A percentile compares a stretch with the other conserved stretches of the same genome.
Conservation (phyloP, 2,329 filamentous ascomycete genomes). For the Chaetomium strumarium region DNA sequence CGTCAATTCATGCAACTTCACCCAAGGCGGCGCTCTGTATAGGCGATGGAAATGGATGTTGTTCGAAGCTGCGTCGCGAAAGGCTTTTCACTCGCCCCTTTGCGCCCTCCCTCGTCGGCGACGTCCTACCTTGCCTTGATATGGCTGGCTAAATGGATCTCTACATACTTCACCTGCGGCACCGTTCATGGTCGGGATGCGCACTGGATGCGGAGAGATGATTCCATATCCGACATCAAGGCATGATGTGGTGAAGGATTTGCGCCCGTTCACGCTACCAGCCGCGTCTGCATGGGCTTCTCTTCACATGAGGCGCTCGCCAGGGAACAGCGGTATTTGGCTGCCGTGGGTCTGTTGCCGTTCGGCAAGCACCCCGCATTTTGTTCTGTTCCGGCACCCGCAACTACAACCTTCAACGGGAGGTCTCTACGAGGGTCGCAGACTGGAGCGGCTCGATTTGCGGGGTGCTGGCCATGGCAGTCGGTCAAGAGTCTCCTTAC, state of each 20-base stretch:
- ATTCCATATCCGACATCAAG: background rate
- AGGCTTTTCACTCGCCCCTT: too few species aligned
- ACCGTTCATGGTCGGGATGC: background rate
- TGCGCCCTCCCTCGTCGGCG: too few species aligned
- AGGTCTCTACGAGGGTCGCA: background rate
- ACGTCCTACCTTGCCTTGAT: too few species aligned
- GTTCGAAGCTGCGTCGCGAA: too few species aligned
- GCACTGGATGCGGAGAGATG: background rate
- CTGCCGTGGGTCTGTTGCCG: conserved; percentile 2
- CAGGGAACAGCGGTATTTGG: background rate
- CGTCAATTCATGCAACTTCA: too few species aligned
- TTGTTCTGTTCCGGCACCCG: background rate
- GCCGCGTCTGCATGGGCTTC: conserved; percentile 21
- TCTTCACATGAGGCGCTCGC: background rate
- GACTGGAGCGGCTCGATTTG: background rate
- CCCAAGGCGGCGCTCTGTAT: too few species aligned
- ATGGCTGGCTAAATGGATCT: background rate
- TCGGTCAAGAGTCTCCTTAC: background rate
- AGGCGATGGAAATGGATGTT: too few species aligned
- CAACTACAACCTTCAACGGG: conserved; percentile 6
- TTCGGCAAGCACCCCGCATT: conserved; percentile 4
- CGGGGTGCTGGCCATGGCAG: background rate
- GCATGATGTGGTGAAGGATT: background rate
- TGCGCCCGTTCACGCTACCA: conserved; percentile 17
- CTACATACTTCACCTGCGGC: background rate